Evolutionary conservation across 345 rosid species (phyloP).

Genomic region (Fremontodendron californicum): DNA sequence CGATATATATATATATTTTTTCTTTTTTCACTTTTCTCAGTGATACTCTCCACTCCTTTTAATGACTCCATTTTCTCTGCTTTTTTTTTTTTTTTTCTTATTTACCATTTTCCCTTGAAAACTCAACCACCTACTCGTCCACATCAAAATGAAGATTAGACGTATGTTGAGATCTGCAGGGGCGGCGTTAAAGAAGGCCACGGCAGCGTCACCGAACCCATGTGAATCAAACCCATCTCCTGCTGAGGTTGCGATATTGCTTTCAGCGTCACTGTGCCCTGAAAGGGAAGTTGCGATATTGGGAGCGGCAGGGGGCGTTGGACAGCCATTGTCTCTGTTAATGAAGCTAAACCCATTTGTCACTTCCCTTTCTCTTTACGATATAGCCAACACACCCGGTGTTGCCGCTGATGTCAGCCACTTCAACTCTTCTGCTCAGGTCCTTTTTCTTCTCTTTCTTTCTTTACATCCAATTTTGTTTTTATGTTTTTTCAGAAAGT

Average conservation of each 20-base stretch:
- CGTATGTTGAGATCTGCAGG: neutral
- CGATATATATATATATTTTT: too few species aligned
- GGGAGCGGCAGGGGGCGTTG: constrained; percentile 74
- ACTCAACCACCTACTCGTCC: neutral
- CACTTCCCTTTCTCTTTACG: constrained; percentile 59
- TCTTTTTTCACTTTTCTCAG: too few species aligned
- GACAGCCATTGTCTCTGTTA: constrained; percentile 65
- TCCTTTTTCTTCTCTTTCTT: constrained; percentile 15
- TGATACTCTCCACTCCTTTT: too few species aligned
- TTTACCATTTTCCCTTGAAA: too few species aligned
- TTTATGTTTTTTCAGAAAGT: neutral
- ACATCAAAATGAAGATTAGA: neutral
- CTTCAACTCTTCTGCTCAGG: constrained; percentile 66
- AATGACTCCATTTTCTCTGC: neutral
- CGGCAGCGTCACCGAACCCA: neutral
- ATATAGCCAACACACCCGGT: constrained; percentile 67
- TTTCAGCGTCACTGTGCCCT: too few species aligned
- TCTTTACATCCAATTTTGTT: neutral
- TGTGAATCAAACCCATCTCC: constrained; percentile 17
- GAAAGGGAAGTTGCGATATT: constrained; percentile 61
- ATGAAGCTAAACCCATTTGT: constrained; percentile 76
- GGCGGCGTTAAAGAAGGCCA: neutral
- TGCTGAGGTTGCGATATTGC: too few species aligned
- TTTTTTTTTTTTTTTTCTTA: too few species aligned
- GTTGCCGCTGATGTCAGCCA: constrained; percentile 77